Conservation (phyloP, 768 basidiomycete genomes). For the Boletus rufocinnamomeus region DNA sequence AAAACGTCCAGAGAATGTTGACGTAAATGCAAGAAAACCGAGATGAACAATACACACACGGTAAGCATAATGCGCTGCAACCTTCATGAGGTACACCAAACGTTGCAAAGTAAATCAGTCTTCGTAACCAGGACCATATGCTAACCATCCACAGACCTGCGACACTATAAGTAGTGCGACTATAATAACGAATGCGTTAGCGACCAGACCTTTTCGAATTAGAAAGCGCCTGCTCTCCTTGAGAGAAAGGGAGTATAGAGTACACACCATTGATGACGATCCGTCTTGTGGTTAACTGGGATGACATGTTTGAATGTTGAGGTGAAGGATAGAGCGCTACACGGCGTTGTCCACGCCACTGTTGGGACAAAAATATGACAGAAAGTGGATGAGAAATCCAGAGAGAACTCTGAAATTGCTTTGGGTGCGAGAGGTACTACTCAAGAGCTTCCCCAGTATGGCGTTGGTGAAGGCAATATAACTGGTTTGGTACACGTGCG, state of each 20-base stretch:
- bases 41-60: constrained; percentile 46
- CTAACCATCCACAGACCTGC: constrained; percentile 42
- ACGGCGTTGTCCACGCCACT: background rate
- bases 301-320: constrained; percentile 19
- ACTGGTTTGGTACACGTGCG: background rate
- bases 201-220: background rate
- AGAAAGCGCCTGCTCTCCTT: background rate
- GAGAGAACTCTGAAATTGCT: background rate
- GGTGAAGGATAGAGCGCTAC: background rate
- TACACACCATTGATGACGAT: constrained; percentile 47
- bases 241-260: background rate
- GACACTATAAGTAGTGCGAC: constrained; percentile 53
- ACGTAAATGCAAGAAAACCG: background rate
- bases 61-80: constrained; percentile 76
- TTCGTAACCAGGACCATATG: background rate
- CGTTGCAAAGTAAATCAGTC: constrained; percentile 5
- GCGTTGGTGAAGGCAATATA: background rate
- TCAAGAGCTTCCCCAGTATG: background rate
- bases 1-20: background rate
- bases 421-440: background rate
- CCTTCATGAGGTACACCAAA: constrained; percentile 44
- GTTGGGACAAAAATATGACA: background rate
- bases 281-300: constrained; percentile 42
- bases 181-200: constrained; percentile 26
- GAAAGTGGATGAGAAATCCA: background rate